Base-by-base conservation (phyloP, 202 grass and related monocot species). In the Dendrocalamus latiflorus region DNA sequence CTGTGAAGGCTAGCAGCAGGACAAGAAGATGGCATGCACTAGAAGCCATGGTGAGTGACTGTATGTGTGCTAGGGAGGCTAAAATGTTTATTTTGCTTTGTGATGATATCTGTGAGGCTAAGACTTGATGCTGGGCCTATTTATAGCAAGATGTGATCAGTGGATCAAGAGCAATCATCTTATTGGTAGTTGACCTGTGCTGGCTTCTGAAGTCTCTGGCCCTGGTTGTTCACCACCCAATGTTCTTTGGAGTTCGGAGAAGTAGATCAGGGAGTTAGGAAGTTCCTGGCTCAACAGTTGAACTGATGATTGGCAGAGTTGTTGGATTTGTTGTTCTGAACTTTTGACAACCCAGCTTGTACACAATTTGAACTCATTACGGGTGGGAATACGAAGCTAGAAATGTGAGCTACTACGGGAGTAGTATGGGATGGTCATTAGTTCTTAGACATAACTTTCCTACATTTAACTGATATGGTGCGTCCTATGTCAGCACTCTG, bases 21-120 rank as follows among this genome's bases (percentile, higher is more conserved):
- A 55, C 48, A 22, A 93, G 72, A 55, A 90, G 75, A 54, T 21
- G 70, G 14, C 80, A 65, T 60, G 13, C 65, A 74, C 10, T 4
- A 39, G 68, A 74, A 83, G 86, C 93, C 93, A 95, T 95, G 57
- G 64, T 62, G 16, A 59, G 67, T 70, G 68, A 75, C 17, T 41
- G 16, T 60, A 37, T 48, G 49, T 59, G 20, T 25, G 21, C 61
- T 64, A 15, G 18, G 22, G 0, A 61, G 44, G 73, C 45, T 88
- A 1, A 8, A 74, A 9, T 41, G 47, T 75, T 70, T 88, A 38
- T 70, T 65, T 55, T 61, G 36, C 45, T 85, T 2, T 45, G 1
- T 18, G 60, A 16, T 49, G 37, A 33, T 86, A 16, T 65, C 4
- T 80, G 80, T 64, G 75, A 70, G 9, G 25, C 21, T 78, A 57